These are phyloP conservation scores for Dendrobium officinale DNA, from an alignment of 106 monocot genomes.

Conservation along the genomic window DNA sequence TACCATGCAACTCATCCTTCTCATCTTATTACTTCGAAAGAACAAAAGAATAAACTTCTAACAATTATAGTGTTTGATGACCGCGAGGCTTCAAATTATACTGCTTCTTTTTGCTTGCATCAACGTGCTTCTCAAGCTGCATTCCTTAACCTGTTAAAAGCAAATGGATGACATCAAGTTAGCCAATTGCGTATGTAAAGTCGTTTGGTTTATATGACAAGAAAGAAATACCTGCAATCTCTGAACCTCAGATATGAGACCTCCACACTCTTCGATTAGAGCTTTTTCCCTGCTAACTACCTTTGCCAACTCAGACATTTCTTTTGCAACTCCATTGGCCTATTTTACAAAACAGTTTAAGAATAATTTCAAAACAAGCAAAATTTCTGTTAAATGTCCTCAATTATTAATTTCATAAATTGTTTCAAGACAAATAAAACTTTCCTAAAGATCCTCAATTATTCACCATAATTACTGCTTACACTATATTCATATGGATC, in stretches of 20 bases:
- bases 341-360: conserved; percentile 11
- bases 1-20: neutral
- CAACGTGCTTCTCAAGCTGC: conserved; percentile 45
- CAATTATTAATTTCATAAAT: too few relatives aligned
- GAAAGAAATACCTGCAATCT: conserved; percentile 12
- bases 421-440: too few relatives aligned
- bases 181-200: neutral
- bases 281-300: conserved; percentile 40
- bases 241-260: conserved; percentile 46
- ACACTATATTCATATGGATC: too few relatives aligned
- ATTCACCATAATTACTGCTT: too few relatives aligned
- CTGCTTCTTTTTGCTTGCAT: conserved; percentile 27
- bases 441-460: too few relatives aligned
- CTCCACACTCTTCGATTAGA: conserved; percentile 58
- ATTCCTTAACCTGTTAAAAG: conserved; percentile 30
- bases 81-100: neutral
- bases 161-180: neutral
- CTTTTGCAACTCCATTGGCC: conserved; percentile 43
- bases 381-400: neutral
- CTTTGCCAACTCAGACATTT: conserved; percentile 41
- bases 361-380: neutral
- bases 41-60: neutral
- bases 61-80: neutral
- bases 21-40: neutral
- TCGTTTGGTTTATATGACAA: neutral